phyloP scores from a whole-genome alignment of 768 basidiomycete genomes.

The Lentinus brumalis region DNA sequence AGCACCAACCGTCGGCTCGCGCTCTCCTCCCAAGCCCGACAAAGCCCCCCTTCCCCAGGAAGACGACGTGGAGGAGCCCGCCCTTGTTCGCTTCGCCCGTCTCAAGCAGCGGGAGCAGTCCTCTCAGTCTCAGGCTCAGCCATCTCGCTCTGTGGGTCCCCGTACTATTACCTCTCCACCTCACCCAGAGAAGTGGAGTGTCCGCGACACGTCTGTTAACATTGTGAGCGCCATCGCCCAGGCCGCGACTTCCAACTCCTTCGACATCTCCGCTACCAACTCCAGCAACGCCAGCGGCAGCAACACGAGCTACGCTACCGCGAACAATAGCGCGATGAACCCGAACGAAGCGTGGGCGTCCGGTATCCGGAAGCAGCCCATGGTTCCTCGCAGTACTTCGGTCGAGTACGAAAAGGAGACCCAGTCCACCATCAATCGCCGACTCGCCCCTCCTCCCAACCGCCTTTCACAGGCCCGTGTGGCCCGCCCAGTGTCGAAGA shows the following conservation, averaged over 20 bases:
- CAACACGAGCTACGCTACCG: slow-evolving; percentile 15
- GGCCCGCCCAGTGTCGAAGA: slow-evolving; percentile 56
- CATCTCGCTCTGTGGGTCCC: slow-evolving; percentile 28
- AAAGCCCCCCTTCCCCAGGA: slow-evolving; percentile 38
- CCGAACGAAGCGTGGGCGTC: slow-evolving; percentile 73
- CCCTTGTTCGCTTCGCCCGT: slow-evolving; percentile 49
- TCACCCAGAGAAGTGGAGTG: slow-evolving; percentile 68
- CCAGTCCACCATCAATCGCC: slow-evolving; percentile 53
- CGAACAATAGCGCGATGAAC: slow-evolving; percentile 33
- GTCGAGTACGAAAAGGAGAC: slow-evolving; percentile 77
- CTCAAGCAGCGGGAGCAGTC: slow-evolving; percentile 47
- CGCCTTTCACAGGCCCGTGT: slow-evolving; percentile 36
- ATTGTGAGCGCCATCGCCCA: slow-evolving; percentile 80
- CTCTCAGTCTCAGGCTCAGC: slow-evolving; percentile 20
- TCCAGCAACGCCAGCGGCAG: slow-evolving; percentile 12
- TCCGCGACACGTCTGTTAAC: slow-evolving; percentile 86
- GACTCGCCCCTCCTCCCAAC: slow-evolving; percentile 64
- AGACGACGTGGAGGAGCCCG: slow-evolving; percentile 48
- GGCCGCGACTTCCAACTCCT: slow-evolving; percentile 49
- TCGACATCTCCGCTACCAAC: slow-evolving; percentile 20
- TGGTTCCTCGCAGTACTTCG: slow-evolving; percentile 72
- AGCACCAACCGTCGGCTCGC: slow-evolving; percentile 54
- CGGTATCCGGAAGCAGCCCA: slow-evolving; percentile 46
- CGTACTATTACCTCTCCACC: slow-evolving; percentile 35
- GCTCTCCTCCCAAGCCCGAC: slow-evolving; percentile 60